phyloP scores from a whole-genome alignment of 495 filamentous ascomycete genomes.

The Copromyces sp. region DNA sequence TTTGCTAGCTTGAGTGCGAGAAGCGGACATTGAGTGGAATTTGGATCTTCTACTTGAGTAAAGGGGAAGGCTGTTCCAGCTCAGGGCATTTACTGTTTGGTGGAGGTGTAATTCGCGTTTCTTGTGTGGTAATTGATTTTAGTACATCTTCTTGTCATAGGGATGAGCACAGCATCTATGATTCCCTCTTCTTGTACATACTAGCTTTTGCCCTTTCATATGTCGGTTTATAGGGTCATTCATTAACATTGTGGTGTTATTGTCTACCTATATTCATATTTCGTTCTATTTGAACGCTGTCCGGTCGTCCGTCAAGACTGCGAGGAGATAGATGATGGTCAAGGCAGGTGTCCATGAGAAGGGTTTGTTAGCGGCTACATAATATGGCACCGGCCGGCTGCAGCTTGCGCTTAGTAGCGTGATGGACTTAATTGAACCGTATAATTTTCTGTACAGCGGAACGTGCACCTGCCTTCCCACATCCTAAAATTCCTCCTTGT shows the following conservation, averaged over 20 bases:
- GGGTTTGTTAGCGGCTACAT: not conserved
- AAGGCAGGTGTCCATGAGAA: not conserved
- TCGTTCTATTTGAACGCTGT: not conserved
- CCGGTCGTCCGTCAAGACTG: not conserved
- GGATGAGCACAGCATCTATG: not conserved
- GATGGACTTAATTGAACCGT: not conserved
- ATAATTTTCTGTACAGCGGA: not conserved
- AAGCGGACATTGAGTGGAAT: not conserved
- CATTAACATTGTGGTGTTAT: not conserved
- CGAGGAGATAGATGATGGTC: not conserved
- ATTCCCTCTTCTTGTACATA: not conserved
- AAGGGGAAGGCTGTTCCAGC: not conserved
- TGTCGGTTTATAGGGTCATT: not conserved
- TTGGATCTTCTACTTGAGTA: not conserved
- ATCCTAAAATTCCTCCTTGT: not conserved
- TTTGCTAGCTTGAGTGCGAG: slow-evolving; percentile 86
- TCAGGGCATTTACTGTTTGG: not conserved
- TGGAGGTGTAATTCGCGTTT: not conserved
- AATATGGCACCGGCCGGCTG: not conserved
- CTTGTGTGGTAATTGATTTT: not conserved
- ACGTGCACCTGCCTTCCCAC: not conserved
- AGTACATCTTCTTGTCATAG: not conserved
- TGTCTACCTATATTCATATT: not conserved
- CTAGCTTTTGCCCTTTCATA: not conserved
- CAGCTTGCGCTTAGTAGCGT: not conserved